Percentiles rank a stretch among this genome's conserved stretches.
These are phyloP conservation scores for Astraeus odoratus DNA, from an alignment of 768 basidiomycete genomes.

Conservation along the genomic window DNA sequence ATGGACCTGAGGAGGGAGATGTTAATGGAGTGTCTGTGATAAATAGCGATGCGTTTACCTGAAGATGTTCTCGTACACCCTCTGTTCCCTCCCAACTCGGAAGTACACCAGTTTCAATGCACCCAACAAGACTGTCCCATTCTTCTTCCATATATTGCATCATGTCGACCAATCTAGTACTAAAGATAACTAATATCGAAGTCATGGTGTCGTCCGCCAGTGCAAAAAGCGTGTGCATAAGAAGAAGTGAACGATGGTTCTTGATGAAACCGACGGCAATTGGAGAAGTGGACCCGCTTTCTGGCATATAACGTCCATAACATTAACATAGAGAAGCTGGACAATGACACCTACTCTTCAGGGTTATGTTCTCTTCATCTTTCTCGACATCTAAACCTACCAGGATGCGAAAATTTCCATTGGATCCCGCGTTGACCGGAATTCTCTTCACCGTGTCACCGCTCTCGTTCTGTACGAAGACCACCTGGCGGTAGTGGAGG, in stretches of 20 bases:
- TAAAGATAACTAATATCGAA: constrained; percentile 7
- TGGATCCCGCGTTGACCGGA: constrained; percentile 10
- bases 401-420: constrained; percentile 15
- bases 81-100: constrained; percentile 4
- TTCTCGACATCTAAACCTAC: constrained; percentile 10
- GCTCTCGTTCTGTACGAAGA: constrained; percentile 5
- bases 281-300: constrained; percentile 8
- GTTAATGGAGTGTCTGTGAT: neutral
- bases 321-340: neutral
- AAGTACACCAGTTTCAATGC: constrained; percentile 5
- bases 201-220: constrained; percentile 12
- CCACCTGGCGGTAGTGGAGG: constrained; percentile 8
- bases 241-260: constrained; percentile 13
- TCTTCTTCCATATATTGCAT: constrained; percentile 14
- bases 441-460: neutral
- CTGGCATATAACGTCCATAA: constrained; percentile 6
- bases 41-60: neutral
- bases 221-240: constrained; percentile 16
- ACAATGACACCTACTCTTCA: constrained; percentile 3
- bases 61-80: neutral
- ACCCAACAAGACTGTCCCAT: constrained; percentile 10
- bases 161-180: constrained; percentile 16
- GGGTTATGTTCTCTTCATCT: constrained; percentile 7
- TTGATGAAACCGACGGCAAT: constrained; percentile 11
- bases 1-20: neutral